phyloP scores from a whole-genome alignment of 139 green algal genomes.

The Desmodesmus armatus region DNA sequence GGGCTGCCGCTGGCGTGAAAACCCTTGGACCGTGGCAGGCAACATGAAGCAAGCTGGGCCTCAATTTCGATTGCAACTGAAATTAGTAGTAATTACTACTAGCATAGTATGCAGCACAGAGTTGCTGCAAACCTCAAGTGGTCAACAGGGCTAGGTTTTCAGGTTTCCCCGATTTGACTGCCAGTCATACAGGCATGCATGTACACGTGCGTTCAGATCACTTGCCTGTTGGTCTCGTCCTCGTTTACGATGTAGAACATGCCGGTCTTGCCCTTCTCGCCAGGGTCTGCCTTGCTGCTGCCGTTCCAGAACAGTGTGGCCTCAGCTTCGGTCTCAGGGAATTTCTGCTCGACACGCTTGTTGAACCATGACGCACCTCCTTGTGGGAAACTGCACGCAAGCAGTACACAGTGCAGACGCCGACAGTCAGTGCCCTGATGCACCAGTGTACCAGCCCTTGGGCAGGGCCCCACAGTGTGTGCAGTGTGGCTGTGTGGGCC shows the following conservation, averaged over 20 bases:
- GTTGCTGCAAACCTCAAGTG: too few relatives aligned
- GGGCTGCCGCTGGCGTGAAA: too few relatives aligned
- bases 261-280: not conserved
- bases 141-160: too few relatives aligned
- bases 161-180: too few relatives aligned
- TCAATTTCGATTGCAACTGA: too few relatives aligned
- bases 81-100: too few relatives aligned
- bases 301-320: constrained; percentile 27
- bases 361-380: not conserved
- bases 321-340: constrained; percentile 11
- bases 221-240: constrained; percentile 27
- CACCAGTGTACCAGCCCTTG: not conserved
- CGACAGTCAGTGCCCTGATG: not conserved
- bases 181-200: too few relatives aligned
- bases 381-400: too few relatives aligned
- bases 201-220: too few relatives aligned
- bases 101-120: too few relatives aligned
- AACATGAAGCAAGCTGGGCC: too few relatives aligned
- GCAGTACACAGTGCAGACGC: not conserved
- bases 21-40: too few relatives aligned
- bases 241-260: constrained; percentile 31
- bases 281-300: constrained; percentile 23
- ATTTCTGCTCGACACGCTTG: constrained; percentile 7
- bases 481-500: not conserved
- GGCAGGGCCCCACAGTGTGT: not conserved